phyloP scores from a whole-genome alignment of 257 asterid genomes.

The Dorcoceras hygrometricum region DNA sequence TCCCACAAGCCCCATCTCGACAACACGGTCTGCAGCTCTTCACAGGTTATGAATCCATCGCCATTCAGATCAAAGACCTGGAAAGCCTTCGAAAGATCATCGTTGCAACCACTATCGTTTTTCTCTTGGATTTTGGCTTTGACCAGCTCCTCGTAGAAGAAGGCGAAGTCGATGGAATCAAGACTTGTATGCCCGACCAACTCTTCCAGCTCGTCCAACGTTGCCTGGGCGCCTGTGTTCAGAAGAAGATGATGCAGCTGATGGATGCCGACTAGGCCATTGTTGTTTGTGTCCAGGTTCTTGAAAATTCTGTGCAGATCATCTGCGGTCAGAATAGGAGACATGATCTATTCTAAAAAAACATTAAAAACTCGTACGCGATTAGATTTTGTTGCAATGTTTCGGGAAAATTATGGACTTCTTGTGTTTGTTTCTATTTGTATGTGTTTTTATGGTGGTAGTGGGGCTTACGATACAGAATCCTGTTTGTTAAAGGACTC shows the following conservation, averaged over 20 bases:
- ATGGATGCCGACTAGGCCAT: slow-evolving; percentile 40
- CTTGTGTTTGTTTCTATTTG: no score
- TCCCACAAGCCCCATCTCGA: slow-evolving; percentile 45
- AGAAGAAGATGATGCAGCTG: slow-evolving; percentile 52
- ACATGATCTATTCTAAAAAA: no score
- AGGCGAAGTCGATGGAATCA: slow-evolving; percentile 40
- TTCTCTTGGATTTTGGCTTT: slow-evolving; percentile 23
- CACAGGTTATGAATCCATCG: slow-evolving; percentile 56
- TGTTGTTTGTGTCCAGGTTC: slow-evolving; percentile 45
- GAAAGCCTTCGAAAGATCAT: slow-evolving; percentile 47
- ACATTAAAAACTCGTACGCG: no score
- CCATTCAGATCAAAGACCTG: slow-evolving; percentile 53
- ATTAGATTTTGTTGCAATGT: no score
- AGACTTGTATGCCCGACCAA: slow-evolving; percentile 41
- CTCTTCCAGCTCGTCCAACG: slow-evolving; percentile 52
- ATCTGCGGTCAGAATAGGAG: slow-evolving; percentile 27
- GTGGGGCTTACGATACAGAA: no score
- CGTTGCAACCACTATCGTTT: slow-evolving; percentile 5
- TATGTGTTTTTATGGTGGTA: no score
- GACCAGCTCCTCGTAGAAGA: slow-evolving; percentile 49
- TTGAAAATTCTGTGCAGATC: slow-evolving; percentile 59
- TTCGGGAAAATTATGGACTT: no score
- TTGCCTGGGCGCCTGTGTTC: slow-evolving; percentile 33
- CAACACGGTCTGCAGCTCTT: slow-evolving; percentile 49
- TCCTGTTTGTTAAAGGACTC: no score